Conservation (phyloP, 257 asterid genomes). For the Solanum commersonii region DNA sequence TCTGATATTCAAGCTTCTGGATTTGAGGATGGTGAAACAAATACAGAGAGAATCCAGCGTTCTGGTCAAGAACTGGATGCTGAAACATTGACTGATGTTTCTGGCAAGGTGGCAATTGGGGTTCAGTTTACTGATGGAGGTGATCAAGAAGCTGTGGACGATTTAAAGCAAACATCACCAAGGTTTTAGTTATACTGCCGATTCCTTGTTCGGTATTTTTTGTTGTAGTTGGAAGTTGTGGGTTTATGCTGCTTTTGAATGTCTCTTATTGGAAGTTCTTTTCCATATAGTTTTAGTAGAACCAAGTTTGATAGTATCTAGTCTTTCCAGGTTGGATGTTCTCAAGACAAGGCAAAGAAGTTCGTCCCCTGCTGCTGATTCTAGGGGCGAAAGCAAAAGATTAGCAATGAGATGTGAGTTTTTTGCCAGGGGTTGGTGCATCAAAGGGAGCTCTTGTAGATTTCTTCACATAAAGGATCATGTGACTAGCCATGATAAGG, state of each 20-base stretch:
- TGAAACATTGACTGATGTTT: slow-evolving; percentile 17
- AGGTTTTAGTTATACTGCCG: slow-evolving; percentile 38
- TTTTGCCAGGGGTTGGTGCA: slow-evolving; percentile 91
- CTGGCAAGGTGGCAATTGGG: slow-evolving; percentile 22
- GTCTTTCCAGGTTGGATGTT: slow-evolving; percentile 57
- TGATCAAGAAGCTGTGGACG: slow-evolving; percentile 23
- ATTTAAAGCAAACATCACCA: slow-evolving; percentile 18
- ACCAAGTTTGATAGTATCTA: slow-evolving; percentile 17
- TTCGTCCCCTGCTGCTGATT: slow-evolving; percentile 30
- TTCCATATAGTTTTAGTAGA: slow-evolving; percentile 9
- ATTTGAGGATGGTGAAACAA: slow-evolving; percentile 18
- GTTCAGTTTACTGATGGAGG: slow-evolving; percentile 7
- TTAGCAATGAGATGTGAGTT: slow-evolving; percentile 53
- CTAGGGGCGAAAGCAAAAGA: slow-evolving; percentile 41
- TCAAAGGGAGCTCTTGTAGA: slow-evolving; percentile 71
- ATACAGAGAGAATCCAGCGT: slow-evolving; percentile 10
- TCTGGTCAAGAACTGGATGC: slow-evolving; percentile 22
- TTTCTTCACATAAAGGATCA: slow-evolving; percentile 56
- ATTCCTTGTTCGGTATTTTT: neutral
- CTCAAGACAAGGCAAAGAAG: slow-evolving; percentile 40
- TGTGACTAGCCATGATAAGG: slow-evolving; percentile 9
- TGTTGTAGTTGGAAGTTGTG: slow-evolving; percentile 6
- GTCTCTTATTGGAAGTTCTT: neutral
- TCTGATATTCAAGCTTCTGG: slow-evolving; percentile 23
- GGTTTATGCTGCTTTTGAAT: neutral